Evolutionary conservation across 768 basidiomycete species (phyloP).

Genomic region (Podaxis sp.): DNA sequence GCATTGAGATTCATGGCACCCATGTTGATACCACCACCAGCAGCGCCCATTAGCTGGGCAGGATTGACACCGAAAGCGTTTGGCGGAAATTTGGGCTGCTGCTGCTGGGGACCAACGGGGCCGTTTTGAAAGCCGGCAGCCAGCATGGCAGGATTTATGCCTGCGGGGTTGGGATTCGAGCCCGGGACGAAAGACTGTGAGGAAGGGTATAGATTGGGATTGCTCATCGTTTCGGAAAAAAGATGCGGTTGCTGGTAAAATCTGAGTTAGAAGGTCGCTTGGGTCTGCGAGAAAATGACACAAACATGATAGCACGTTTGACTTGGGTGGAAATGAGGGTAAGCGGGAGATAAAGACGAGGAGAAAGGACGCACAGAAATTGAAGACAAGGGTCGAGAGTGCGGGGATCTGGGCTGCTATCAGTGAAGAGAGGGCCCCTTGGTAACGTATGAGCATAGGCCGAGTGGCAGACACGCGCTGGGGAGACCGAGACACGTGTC

Average conservation of each 20-base stretch:
- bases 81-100: conserved; percentile 5
- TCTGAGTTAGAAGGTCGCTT: neutral
- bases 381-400: neutral
- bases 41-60: conserved; percentile 8
- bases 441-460: neutral
- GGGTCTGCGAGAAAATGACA: neutral
- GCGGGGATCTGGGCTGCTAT: neutral
- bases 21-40: conserved; percentile 1
- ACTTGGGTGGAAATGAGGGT: neutral
- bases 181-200: conserved; percentile 9
- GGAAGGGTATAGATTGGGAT: conserved; percentile 9
- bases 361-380: neutral
- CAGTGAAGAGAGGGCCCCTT: neutral
- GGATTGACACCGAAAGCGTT: conserved; percentile 10
- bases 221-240: conserved; percentile 7
- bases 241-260: neutral
- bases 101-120: conserved; percentile 3
- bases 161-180: conserved; percentile 5
- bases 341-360: neutral
- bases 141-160: conserved; percentile 11
- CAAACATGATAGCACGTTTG: neutral
- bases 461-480: conserved; percentile 6
- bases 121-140: conserved; percentile 9
- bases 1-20: conserved; percentile 5
- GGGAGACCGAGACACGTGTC: conserved; percentile 9